Percentiles rank a stretch among this genome's conserved stretches.
These are phyloP conservation scores for Xylaria curta DNA, from an alignment of 495 filamentous ascomycete genomes.

Conservation along the genomic window DNA sequence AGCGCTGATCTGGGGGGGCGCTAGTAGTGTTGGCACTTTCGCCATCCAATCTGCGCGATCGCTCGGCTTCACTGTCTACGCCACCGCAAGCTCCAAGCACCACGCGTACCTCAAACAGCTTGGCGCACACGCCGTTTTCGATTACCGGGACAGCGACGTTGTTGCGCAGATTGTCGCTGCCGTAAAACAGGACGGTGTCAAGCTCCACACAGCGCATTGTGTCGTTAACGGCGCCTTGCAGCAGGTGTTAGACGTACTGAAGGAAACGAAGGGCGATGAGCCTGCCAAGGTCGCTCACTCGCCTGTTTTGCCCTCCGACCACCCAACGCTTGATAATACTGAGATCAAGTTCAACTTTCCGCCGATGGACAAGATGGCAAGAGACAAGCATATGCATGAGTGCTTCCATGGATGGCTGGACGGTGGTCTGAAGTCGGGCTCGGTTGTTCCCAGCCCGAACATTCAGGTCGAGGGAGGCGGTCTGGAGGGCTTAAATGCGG, in stretches of 20 bases:
- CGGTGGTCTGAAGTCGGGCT: background rate
- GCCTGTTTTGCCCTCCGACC: background rate
- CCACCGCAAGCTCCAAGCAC: slow-evolving; percentile 48
- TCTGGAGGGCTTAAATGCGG: background rate
- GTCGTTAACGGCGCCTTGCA: background rate
- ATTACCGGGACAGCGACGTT: background rate
- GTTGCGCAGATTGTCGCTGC: background rate
- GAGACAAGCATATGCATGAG: background rate
- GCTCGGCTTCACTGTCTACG: slow-evolving; percentile 55
- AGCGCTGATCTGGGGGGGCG: slow-evolving; percentile 56
- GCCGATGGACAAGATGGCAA: background rate
- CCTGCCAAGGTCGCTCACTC: background rate
- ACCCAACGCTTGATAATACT: background rate
- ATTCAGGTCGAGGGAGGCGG: background rate
- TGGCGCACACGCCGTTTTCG: background rate
- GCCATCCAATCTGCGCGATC: slow-evolving; percentile 51
- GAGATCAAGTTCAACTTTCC: background rate
- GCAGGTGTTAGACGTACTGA: background rate
- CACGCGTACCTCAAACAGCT: background rate
- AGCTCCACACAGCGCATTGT: background rate
- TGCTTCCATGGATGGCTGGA: background rate
- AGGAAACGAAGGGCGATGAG: background rate
- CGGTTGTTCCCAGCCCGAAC: background rate
- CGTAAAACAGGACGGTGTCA: background rate
- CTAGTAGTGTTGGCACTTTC: slow-evolving; percentile 51